A percentile compares a stretch with the other conserved stretches of the same genome.
phyloP scores from a whole-genome alignment of 352 stramenopile species.

The Globisporangium nodosum region DNA sequence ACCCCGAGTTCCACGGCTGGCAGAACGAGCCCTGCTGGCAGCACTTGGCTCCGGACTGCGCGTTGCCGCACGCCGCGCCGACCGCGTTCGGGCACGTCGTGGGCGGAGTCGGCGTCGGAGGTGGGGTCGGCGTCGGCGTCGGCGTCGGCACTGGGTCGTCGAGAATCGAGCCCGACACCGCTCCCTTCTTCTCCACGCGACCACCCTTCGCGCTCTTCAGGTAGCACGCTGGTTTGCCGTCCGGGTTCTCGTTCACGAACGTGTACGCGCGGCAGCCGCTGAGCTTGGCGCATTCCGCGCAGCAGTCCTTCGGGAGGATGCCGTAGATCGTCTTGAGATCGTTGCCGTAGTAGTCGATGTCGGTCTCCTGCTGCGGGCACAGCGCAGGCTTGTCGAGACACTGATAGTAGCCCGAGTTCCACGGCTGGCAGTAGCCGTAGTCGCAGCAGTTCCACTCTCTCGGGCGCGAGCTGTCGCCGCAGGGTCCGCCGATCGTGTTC shows the following conservation, averaged over 20 bases:
- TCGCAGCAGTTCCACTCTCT: constrained; percentile 32
- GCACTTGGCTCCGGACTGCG: constrained; percentile 21
- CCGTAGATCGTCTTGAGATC: constrained; percentile 35
- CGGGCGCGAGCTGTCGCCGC: constrained; percentile 24
- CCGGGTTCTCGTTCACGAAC: constrained; percentile 46
- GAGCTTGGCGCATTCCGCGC: constrained; percentile 28
- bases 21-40: constrained; percentile 40
- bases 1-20: constrained; percentile 53
- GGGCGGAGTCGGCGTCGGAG: background rate
- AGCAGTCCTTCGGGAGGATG: constrained; percentile 29
- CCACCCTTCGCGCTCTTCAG: constrained; percentile 30
- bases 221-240: constrained; percentile 46
- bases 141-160: background rate
- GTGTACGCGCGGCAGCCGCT: constrained; percentile 48
- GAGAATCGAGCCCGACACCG: constrained; percentile 22
- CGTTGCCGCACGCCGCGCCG: constrained; percentile 28
- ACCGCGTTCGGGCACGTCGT: constrained; percentile 19
- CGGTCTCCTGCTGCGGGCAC: constrained; percentile 35
- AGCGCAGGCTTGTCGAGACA: constrained; percentile 27
- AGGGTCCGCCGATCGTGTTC: constrained; percentile 33
- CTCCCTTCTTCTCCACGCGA: constrained; percentile 27
- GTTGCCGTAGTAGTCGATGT: constrained; percentile 46
- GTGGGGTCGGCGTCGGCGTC: background rate
- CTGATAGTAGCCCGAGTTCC: constrained; percentile 56
- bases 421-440: constrained; percentile 54